Base-by-base conservation (phyloP, 352 stramenopile genomes). In the Phytophthora citrophthora region DNA sequence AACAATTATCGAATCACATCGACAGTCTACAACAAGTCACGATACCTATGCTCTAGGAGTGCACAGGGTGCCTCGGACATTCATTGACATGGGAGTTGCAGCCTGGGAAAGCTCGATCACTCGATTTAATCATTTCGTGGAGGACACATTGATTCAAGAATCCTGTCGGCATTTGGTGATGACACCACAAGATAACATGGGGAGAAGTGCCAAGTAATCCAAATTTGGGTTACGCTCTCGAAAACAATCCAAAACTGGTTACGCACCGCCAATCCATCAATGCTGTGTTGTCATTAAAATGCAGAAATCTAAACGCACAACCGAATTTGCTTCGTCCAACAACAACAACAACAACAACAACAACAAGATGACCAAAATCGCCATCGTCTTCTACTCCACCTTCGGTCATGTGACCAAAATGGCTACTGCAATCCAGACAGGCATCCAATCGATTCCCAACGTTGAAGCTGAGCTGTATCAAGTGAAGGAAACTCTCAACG, bases 381-480 rank as follows among this genome's bases (percentile, higher is more conserved):
- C 82, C 10, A 87, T 94, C 55, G 57, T 93, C 41, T 89, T 89
- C 70, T 94, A 92, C 69, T 90, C 75, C 67, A 86, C 91, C 55
- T 96, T 96, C 72, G 88, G 88, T 8, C 89, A 97, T 54, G 75
- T 97, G 41, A 64, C 61, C 43, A 83, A 77, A 54, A 61, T 97
- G 70, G 86, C 86, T 9, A 64, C 77, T 5, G 61, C 73, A 36
- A 78, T 96, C 53, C 86, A 86, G 45, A 70, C 70, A 4, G 88
- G 86, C 27, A 67, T 93, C 16, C 70, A 84, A 40, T 57, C 69
- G 8, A 72, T 80, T 5, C 70, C 69, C 4, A 86, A 84, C 26
- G 79, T 88, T 15, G 59, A 76, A 13, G 83, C 79, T 18, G 41
- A 64, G 26, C 61, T 94, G 34, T 87, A 81, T 43, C 86, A 93